Evolutionary conservation across 352 stramenopile genomes (phyloP), one percentile per base, ranked within the genome.

Genomic region (Phytophthora niederhauseri): DNA sequence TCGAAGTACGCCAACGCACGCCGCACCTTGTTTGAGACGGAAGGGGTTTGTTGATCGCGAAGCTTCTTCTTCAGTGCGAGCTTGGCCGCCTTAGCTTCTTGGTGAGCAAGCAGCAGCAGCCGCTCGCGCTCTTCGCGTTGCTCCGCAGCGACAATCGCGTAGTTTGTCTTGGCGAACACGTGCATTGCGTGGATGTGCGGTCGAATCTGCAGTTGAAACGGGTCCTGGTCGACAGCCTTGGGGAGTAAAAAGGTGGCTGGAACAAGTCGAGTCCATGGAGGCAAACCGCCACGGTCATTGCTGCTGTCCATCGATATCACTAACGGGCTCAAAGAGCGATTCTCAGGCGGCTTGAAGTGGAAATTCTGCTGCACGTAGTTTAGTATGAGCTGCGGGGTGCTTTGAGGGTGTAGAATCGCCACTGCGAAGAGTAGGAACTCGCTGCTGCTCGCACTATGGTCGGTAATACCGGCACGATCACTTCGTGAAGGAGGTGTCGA

Each of bases 291-390:
- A 15, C 63, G 52, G 14, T 79, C 68, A 45, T 58, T 67, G 48
- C 12, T 67, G 48, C 7, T 63, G 12, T 71, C 66, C 14, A 22
- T 22, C 20, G 66, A 66, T 62, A 61, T 72, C 26, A 67, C 31
- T 53, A 68, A 20, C 19, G 59, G 54, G 4, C 15, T 43, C 4
- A 58, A 51, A 20, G 65, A 30, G 5, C 28, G 65, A 36, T 64
- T 66, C 54, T 82, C 75, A n/a, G 74, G 56, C 9, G 75, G 72
- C 19, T 80, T 74, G 43, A 92, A 73, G 59, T 76, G 72, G 55
- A 93, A 93, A 49, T 95, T 95, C 41, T 93, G 84, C 58, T 82
- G 67, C 28, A 95, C 59, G 50, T 93, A 93, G 54, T 93, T 81
- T 6, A 69, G 53, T 22, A 95, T 57, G 43, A 95, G 78, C 50